phyloP scores from a whole-genome alignment of 2,329 filamentous ascomycete genomes.

The Penicillium hesseltinei region DNA sequence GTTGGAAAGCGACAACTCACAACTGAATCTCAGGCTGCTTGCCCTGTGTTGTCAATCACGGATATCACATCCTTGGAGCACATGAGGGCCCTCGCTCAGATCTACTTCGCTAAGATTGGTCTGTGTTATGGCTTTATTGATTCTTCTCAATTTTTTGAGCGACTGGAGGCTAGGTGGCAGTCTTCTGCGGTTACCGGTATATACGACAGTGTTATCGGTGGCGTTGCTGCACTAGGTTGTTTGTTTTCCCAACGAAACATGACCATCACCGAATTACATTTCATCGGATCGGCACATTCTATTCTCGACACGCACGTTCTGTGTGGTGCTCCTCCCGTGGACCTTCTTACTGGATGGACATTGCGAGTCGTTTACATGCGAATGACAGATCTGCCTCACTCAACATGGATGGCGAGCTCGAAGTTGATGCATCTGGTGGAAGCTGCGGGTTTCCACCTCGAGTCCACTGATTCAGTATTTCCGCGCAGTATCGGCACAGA shows the following conservation, averaged over 20 bases:
- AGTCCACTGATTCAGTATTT: slow-evolving; percentile 16
- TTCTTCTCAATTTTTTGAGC: slow-evolving; percentile 18
- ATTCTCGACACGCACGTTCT: slow-evolving; percentile 41
- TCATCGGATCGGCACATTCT: slow-evolving; percentile 47
- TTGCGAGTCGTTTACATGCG: slow-evolving; percentile 54
- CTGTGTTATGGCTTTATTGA: slow-evolving; percentile 53
- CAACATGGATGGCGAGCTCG: slow-evolving; percentile 39
- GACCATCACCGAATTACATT: slow-evolving; percentile 44
- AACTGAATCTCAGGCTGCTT: slow-evolving; percentile 2
- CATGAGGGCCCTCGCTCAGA: slow-evolving; percentile 44
- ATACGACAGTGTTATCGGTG: slow-evolving; percentile 51
- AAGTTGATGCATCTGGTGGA: slow-evolving; percentile 52
- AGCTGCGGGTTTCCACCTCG: slow-evolving; percentile 41
- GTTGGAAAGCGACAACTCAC: slow-evolving; percentile 32
- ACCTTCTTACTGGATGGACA: slow-evolving; percentile 44
- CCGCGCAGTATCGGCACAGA: slow-evolving; percentile 7
- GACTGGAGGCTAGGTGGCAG: slow-evolving; percentile 23
- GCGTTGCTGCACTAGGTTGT: slow-evolving; percentile 53
- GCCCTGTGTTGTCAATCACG: slow-evolving; percentile 35
- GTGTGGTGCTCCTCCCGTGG: slow-evolving; percentile 23
- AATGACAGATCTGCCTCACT: slow-evolving; percentile 52
- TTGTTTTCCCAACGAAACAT: slow-evolving; percentile 49
- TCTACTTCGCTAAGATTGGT: slow-evolving; percentile 54
- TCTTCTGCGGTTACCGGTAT: slow-evolving; percentile 24
- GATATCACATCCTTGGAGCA: slow-evolving; percentile 48